A percentile compares a stretch with the other conserved stretches of the same genome.
Evolutionary conservation across 1,284 basidiomycete genomes (phyloP).

Genomic region (Sporisorium iseilematis-ciliati): DNA sequence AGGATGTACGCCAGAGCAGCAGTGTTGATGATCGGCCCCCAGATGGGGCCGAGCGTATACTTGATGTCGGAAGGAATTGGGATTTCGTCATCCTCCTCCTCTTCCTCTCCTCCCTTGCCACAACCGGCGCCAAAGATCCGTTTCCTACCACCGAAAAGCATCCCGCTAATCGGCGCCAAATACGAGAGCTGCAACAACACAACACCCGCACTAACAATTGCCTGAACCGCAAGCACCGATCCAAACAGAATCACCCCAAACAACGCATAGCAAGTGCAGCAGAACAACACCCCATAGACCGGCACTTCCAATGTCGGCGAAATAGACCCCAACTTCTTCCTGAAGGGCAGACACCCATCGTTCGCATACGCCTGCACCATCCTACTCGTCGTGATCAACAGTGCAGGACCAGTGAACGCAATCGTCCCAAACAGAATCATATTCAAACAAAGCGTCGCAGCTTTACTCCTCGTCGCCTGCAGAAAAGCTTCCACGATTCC

Average conservation of each 20-base stretch:
- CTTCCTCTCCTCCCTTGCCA: neutral
- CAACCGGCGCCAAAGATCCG: slow-evolving; percentile 16
- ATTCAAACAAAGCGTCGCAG: slow-evolving; percentile 24
- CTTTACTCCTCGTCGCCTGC: slow-evolving; percentile 28
- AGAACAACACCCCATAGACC: slow-evolving; percentile 34
- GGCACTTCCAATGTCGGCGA: slow-evolving; percentile 38
- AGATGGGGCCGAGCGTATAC: slow-evolving; percentile 29
- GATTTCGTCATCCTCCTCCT: slow-evolving; percentile 22
- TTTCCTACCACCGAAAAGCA: slow-evolving; percentile 38
- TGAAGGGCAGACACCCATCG: slow-evolving; percentile 38
- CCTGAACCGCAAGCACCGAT: slow-evolving; percentile 31
- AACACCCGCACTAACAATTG: slow-evolving; percentile 38
- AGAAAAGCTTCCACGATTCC: slow-evolving; percentile 35
- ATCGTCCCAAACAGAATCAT: slow-evolving; percentile 33
- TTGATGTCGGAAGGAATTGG: slow-evolving; percentile 35
- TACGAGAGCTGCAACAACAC: slow-evolving; percentile 44
- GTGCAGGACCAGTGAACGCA: slow-evolving; percentile 38
- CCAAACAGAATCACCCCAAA: slow-evolving; percentile 49
- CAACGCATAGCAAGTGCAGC: slow-evolving; percentile 18
- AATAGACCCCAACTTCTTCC: slow-evolving; percentile 18
- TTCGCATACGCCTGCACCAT: slow-evolving; percentile 48
- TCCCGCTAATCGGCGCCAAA: slow-evolving; percentile 30
- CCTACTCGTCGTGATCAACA: slow-evolving; percentile 36
- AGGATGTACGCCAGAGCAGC: slow-evolving; percentile 36
- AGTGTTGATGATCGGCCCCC: slow-evolving; percentile 36